Evolutionary conservation across 495 filamentous ascomycete species (phyloP), one percentile per base, ranked within the genome.

Genomic region (Friedmanniomyces endolithicus): DNA sequence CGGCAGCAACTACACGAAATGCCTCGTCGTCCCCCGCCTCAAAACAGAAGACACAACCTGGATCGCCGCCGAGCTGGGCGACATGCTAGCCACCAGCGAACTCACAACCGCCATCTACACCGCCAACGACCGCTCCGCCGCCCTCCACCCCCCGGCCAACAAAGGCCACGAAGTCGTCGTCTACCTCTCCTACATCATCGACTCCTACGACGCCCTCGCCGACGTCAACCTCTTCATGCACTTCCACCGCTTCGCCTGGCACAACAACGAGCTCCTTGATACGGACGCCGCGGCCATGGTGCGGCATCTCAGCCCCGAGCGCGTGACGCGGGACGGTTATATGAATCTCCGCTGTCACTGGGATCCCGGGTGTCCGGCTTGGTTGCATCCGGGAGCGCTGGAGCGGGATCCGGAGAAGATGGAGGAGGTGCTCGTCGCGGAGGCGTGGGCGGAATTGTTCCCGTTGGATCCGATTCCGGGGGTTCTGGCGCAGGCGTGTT

Each of bases 101-200:
- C 72, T 83, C 58, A 62, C 73, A n/a, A 68, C 72, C 17, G 76
- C 80, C n/a, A 68, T 83, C 23, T 88, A 87, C 61, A 73, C 79
- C 34, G 82, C 75, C 48, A 77, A 88, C 57, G 78, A 84, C 58
- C 74, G 76, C 12, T 67, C 61, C 0, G 82, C 82, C 0, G 71
- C 71, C 8, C 69, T 80, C 4, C 82, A 85, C 63, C 79, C 83
- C 1, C 83, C 81, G 0, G 75, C 76, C 58, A 86, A 86, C 60
- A 88, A 88, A 66, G 86, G 85, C 11, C 79, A 87, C 59, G 85
- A 90, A 64, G 85, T 82, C 14, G 82, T 88, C 74, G 73, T 83
- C 9, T 89, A 89, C 63, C 70, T 86, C 50, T 82, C 76, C 47
- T 87, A 82, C 60, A 76, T 87, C 57, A 78, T 85, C 63, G 82